Evolutionary conservation across 2,329 filamentous ascomycete genomes (phyloP).

Genomic region (Diaporthe vexans): DNA sequence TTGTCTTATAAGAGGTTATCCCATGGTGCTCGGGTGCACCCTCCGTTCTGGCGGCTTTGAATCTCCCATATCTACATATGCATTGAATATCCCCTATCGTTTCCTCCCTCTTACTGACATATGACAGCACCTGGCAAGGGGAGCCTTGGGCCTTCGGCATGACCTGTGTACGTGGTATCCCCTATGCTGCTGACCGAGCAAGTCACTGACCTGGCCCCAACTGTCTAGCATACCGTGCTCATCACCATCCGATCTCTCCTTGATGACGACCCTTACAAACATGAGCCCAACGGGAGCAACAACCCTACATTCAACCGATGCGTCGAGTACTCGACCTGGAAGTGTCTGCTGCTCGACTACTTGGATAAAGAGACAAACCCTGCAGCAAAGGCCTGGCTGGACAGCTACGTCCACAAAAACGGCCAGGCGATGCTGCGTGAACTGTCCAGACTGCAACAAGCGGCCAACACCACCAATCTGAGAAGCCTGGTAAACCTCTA

Average conservation of each 20-base stretch:
- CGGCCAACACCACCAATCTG: background rate
- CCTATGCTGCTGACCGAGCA: background rate
- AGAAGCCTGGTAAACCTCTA: background rate
- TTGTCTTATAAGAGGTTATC: too few relatives aligned
- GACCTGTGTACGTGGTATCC: conserved; percentile 1
- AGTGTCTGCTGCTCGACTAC: background rate
- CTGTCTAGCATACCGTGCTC: background rate
- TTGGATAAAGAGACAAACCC: background rate
- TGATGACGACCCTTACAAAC: conserved; percentile 9
- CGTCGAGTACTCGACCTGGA: conserved; percentile 7
- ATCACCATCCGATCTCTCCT: conserved; percentile 17
- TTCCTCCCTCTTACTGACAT: background rate
- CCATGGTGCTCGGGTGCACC: too few relatives aligned
- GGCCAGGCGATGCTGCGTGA: conserved; percentile 6
- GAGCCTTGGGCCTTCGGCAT: background rate
- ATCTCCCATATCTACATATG: background rate
- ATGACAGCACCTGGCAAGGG: background rate
- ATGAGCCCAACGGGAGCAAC: background rate
- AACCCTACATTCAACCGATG: background rate
- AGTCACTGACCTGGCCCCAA: background rate
- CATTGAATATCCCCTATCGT: background rate
- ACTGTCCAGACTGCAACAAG: background rate
- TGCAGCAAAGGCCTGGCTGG: conserved; percentile 7
- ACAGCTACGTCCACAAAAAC: background rate
- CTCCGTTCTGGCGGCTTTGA: too few relatives aligned